Conservation (phyloP, 352 stramenopile genomes). For the Thalassiosira pacifica region DNA sequence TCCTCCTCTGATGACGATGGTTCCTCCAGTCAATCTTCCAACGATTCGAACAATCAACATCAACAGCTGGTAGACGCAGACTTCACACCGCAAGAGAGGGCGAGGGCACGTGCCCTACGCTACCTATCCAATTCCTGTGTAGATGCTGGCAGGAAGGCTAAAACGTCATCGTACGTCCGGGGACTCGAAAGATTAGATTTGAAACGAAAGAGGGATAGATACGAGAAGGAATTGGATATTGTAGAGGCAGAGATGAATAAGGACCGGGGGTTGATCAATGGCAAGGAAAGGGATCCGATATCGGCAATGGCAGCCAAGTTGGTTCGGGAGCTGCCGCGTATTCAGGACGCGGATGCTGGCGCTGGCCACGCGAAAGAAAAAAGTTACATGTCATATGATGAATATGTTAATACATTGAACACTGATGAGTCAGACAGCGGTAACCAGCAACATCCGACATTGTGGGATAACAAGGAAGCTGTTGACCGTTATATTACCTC, state of each 20-base stretch:
- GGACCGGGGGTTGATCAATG: conserved; percentile 29
- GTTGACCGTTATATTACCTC: conserved; percentile 39
- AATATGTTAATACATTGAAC: conserved; percentile 48
- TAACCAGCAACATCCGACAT: conserved; percentile 9
- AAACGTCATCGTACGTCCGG: conserved; percentile 59
- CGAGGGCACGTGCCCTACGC: conserved; percentile 43
- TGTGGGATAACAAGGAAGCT: conserved; percentile 53
- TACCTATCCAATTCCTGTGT: conserved; percentile 66
- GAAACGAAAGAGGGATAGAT: conserved; percentile 60
- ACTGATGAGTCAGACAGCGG: neutral
- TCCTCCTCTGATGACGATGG: conserved; percentile 32
- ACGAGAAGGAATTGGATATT: conserved; percentile 57
- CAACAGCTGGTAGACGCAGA: conserved; percentile 24
- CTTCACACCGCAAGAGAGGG: conserved; percentile 47
- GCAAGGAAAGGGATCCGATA: conserved; percentile 33
- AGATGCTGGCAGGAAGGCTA: conserved; percentile 51
- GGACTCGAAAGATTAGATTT: conserved; percentile 60
- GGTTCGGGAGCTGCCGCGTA: conserved; percentile 43
- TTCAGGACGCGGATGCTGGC: conserved; percentile 38
- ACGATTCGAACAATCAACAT: neutral
- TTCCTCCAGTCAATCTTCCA: conserved; percentile 30
- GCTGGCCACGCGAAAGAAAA: conserved; percentile 29
- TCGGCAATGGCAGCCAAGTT: conserved; percentile 39
- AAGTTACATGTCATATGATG: conserved; percentile 47
- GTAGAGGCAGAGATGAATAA: conserved; percentile 65